Evolutionary conservation across 164 flowering plant genomes (phyloP).

Genomic region (Dillenia suffruticosa): DNA sequence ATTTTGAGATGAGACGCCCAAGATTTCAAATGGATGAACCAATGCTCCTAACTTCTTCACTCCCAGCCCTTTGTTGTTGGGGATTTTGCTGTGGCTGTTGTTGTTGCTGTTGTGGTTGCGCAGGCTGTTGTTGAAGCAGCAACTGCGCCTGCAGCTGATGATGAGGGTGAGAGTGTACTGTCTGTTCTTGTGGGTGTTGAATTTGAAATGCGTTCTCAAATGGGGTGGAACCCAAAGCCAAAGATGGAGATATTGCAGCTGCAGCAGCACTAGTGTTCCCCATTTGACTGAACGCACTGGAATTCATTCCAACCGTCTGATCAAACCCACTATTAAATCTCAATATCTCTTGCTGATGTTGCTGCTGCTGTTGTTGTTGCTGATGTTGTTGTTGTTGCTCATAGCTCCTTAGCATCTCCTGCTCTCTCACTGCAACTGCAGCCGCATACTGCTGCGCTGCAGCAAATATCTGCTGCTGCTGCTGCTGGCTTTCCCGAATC

Average conservation of each 20-base stretch:
- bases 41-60: constrained; percentile 9
- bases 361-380: constrained; percentile 5
- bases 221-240: constrained; percentile 3
- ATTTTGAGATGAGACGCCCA: not conserved
- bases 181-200: not conserved
- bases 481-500: constrained; percentile 11
- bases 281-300: constrained; percentile 9
- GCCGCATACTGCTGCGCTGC: constrained; percentile 11
- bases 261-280: not conserved
- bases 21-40: constrained; percentile 16
- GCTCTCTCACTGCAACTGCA: constrained; percentile 10
- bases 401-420: constrained; percentile 14
- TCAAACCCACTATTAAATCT: constrained; percentile 11
- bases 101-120: not conserved
- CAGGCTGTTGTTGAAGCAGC: constrained; percentile 1
- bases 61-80: constrained; percentile 5
- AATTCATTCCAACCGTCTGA: not conserved
- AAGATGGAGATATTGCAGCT: not conserved
- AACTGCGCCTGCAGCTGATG: not conserved
- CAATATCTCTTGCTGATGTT: constrained; percentile 10
- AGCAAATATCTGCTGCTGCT: constrained; percentile 6
- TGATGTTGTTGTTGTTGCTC: constrained; percentile 17
- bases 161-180: constrained; percentile 1
- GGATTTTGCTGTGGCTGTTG: not conserved
- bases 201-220: constrained; percentile 1